These are phyloP conservation scores for Kurtzmaniella quercitrusa DNA, from an alignment of 1,139 yeast genomes.

Conservation along the genomic window DNA sequence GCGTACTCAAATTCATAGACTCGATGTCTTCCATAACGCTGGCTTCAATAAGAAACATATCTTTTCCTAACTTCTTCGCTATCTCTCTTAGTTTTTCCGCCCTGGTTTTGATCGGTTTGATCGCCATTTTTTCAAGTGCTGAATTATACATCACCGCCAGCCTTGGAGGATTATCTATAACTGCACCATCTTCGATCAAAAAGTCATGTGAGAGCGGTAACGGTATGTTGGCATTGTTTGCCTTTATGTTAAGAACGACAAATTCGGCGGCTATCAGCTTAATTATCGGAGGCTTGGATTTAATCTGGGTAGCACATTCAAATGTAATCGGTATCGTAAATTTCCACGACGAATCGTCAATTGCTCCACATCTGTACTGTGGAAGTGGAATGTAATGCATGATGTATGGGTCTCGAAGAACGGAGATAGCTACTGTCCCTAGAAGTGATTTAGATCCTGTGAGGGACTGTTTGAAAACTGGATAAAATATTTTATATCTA, in stretches of 20 bases:
- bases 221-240: neutral
- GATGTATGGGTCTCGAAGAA: constrained; percentile 29
- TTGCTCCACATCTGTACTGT: constrained; percentile 14
- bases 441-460: constrained; percentile 28
- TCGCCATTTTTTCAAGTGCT: constrained; percentile 1
- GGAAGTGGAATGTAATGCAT: constrained; percentile 33
- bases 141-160: neutral
- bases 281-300: neutral
- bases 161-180: constrained; percentile 1
- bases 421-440: constrained; percentile 34
- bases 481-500: constrained; percentile 15
- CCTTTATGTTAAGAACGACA: neutral
- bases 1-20: neutral
- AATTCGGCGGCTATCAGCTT: constrained; percentile 1
- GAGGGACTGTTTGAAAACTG: constrained; percentile 33
- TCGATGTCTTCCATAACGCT: neutral
- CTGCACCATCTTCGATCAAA: neutral
- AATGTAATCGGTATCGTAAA: constrained; percentile 2
- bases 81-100: neutral
- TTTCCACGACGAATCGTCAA: constrained; percentile 3
- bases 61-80: neutral
- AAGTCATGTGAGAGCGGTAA: constrained; percentile 1
- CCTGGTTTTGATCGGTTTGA: neutral
- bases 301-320: neutral
- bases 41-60: neutral